These are phyloP conservation scores for Penicillium ochrochloron DNA, from an alignment of 495 filamentous ascomycete genomes.

Conservation along the genomic window DNA sequence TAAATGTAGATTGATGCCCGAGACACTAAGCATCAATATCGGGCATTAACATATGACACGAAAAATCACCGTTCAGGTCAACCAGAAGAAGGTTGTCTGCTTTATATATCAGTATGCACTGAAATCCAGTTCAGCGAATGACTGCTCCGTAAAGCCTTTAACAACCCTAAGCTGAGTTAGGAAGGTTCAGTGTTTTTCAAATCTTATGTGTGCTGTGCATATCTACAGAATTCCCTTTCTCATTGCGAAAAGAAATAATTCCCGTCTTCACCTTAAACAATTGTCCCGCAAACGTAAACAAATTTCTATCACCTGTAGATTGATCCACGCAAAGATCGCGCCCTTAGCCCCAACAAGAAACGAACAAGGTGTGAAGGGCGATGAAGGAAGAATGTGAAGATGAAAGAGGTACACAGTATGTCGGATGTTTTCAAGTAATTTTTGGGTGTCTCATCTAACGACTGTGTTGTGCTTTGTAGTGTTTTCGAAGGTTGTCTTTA, in stretches of 20 bases:
- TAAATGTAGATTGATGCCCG: background rate
- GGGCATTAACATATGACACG: background rate
- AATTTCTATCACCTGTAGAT: slow-evolving; percentile 1
- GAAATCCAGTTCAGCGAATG: background rate
- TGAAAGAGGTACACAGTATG: background rate
- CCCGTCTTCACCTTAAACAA: background rate
- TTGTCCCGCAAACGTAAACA: background rate
- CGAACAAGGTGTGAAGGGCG: background rate
- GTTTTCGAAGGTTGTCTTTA: slow-evolving; percentile 5
- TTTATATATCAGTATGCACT: background rate
- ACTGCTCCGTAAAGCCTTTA: background rate
- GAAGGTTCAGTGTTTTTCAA: background rate
- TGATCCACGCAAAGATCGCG: background rate
- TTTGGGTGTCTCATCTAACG: background rate
- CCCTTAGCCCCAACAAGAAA: background rate
- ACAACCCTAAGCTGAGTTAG: background rate
- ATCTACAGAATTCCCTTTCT: background rate
- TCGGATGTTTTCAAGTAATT: too few relatives aligned
- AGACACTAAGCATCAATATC: background rate
- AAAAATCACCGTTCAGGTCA: background rate
- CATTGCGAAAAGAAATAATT: background rate
- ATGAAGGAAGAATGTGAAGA: background rate
- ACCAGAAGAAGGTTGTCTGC: background rate
- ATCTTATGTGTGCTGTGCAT: background rate
- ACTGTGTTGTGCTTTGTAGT: slow-evolving; percentile 2